Evolutionary conservation across 495 filamentous ascomycete species (phyloP), one percentile per base, ranked within the genome.

Genomic region (Ramalina peruviana): DNA sequence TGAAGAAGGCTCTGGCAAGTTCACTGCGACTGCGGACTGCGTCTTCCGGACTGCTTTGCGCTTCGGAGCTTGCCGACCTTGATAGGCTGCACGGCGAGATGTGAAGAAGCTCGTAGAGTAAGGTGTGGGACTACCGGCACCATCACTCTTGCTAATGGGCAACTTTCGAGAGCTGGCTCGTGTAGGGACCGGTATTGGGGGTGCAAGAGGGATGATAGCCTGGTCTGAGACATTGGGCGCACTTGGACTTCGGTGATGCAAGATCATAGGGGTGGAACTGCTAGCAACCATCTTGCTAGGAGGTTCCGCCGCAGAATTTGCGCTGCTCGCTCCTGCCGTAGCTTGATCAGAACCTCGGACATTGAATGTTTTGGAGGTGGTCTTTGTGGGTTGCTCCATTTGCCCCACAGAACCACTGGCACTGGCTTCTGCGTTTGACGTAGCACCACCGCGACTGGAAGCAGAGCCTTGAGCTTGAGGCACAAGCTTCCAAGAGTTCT

Each of bases 181-280:
- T 11, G 81, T 84, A 4, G 92, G 92, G 9, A 98, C 89, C 0
- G 93, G 88, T 70, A 94, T 94, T 7, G 87, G 86, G 20, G 86
- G 86, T 27, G 69, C 65, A 49, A 70, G 62, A 37, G 60, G 65
- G 27, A 66, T 67, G 27, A 57, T 59, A 43, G 57, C 68, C 54
- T 65, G 73, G 52, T 69, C 68, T 15, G 72, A 62, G 55, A 71
- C 55, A 72, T 84, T 70, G 54, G 78, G 71, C 23, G 87, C 67
- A 54, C 87, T 93, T 1, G 87, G 84, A 60, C 82, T 94, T 36
- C 83, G 75, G 7, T 79, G 67, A 30, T 84, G 81, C 41, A 65
- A 67, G 50, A 59, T 68, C 55, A 94, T 86, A 6, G 79, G 79
- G 42, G 74, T 74, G 40, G 86, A 79, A 27, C 85, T 86, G 56